Evolutionary conservation across 2,329 filamentous ascomycete species (phyloP).

Genomic region (Lizonia empirigonia): DNA sequence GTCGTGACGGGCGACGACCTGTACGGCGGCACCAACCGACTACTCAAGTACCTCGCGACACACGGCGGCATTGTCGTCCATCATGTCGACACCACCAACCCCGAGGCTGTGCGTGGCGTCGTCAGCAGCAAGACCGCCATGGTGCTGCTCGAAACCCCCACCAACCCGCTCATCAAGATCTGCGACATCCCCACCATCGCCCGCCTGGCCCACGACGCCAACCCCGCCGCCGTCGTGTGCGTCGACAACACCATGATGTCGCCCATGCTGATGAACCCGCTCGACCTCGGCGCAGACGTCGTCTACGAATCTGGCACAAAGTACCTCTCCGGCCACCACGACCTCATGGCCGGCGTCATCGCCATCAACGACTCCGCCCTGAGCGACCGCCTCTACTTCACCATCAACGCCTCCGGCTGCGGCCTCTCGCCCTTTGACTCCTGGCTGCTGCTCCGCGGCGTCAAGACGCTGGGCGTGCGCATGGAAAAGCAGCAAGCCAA

Average conservation of each 20-base stretch:
- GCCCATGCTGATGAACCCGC: constrained; percentile 88
- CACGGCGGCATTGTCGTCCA: constrained; percentile 92
- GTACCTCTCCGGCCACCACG: constrained; percentile 96
- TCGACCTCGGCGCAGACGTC: constrained; percentile 93
- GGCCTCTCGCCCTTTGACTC: constrained; percentile 94
- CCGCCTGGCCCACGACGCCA: constrained; percentile 74
- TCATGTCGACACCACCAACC: constrained; percentile 90
- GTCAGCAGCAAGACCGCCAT: constrained; percentile 85
- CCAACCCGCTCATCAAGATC: constrained; percentile 97
- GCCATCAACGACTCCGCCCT: constrained; percentile 83
- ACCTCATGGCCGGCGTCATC: constrained; percentile 97
- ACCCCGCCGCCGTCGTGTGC: constrained; percentile 78
- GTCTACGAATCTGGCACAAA: constrained; percentile 98
- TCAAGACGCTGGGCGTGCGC: constrained; percentile 95
- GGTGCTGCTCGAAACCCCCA: constrained; percentile 95
- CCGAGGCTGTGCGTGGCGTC: constrained; percentile 70
- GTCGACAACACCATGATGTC: constrained; percentile 99
- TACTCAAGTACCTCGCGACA: constrained; percentile 88
- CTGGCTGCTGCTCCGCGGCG: constrained; percentile 90
- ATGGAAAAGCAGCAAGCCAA: constrained; percentile 99
- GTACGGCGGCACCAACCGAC: constrained; percentile 92
- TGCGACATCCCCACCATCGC: constrained; percentile 88
- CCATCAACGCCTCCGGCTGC: constrained; percentile 95
- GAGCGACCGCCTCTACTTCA: constrained; percentile 91
- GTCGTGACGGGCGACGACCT: constrained; percentile 96